phyloP scores from a whole-genome alignment of 2,329 filamentous ascomycete genomes.

The Epichloe sylvatica region DNA sequence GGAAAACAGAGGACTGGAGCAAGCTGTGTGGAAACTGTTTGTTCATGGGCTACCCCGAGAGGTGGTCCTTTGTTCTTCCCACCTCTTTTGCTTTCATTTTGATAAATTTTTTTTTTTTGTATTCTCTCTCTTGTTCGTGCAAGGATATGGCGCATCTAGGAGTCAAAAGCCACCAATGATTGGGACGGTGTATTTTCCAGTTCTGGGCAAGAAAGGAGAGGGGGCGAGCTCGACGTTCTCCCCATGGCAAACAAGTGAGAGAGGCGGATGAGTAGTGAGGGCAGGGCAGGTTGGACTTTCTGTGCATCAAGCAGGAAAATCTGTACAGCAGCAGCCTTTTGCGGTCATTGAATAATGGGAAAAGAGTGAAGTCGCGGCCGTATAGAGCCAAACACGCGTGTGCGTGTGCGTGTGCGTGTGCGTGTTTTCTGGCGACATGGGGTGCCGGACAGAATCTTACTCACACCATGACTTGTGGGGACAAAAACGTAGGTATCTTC shows the following conservation, averaged over 20 bases:
- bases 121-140: neutral
- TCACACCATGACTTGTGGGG: neutral
- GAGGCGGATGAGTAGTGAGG: neutral
- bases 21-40: neutral
- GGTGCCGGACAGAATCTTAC: no score
- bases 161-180: neutral
- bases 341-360: neutral
- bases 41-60: neutral
- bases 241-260: neutral
- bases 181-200: neutral
- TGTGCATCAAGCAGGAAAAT: neutral
- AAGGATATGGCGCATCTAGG: constrained; percentile 2
- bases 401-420: neutral
- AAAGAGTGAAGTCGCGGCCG: neutral
- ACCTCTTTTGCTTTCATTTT: no score
- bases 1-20: neutral
- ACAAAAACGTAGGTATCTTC: neutral
- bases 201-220: neutral
- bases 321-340: constrained; percentile 1
- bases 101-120: neutral
- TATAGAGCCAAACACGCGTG: neutral
- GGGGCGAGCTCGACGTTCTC: neutral
- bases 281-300: neutral
- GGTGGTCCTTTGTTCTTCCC: neutral
- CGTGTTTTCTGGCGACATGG: neutral